phyloP scores from a whole-genome alignment of 2,329 filamentous ascomycete species.

The Fusarium denticulatum region DNA sequence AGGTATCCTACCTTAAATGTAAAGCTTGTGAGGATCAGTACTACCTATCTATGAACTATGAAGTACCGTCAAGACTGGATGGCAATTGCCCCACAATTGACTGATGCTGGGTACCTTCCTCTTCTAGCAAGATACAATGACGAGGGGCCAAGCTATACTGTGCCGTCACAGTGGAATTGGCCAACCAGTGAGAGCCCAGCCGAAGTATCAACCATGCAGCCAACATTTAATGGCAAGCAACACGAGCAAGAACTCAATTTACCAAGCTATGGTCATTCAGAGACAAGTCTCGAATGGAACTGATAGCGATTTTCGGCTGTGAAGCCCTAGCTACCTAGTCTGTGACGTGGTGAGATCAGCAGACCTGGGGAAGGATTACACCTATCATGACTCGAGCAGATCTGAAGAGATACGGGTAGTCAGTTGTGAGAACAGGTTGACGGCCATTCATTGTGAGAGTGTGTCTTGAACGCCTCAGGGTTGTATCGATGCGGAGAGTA shows the following conservation, averaged over 20 bases:
- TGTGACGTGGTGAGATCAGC: not conserved
- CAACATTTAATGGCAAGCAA: not conserved
- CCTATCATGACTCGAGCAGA: slow-evolving; percentile 16
- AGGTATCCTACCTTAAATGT: not conserved
- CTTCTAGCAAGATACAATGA: slow-evolving; percentile 19
- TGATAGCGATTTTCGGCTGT: not conserved
- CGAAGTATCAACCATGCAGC: not conserved
- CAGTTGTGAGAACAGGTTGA: not conserved
- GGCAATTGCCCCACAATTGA: slow-evolving; percentile 4
- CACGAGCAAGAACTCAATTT: not conserved
- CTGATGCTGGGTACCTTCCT: slow-evolving; percentile 23
- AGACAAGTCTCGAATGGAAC: not conserved
- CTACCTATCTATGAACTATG: not conserved
- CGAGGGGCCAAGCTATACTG: slow-evolving; percentile 7
- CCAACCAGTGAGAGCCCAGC: not conserved
- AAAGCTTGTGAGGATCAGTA: slow-evolving; percentile 6
- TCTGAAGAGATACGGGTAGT: not conserved
- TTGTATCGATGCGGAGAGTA: not conserved
- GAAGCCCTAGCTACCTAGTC: not conserved
- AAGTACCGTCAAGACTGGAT: not conserved
- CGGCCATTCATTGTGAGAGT: not conserved
- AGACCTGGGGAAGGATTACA: not conserved
- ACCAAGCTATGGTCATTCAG: not conserved
- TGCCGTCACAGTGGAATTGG: not conserved
- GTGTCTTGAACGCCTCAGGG: not conserved